Conservation (phyloP, 2,329 filamentous ascomycete species). For the Phyllosticta paracitricarpa region DNA sequence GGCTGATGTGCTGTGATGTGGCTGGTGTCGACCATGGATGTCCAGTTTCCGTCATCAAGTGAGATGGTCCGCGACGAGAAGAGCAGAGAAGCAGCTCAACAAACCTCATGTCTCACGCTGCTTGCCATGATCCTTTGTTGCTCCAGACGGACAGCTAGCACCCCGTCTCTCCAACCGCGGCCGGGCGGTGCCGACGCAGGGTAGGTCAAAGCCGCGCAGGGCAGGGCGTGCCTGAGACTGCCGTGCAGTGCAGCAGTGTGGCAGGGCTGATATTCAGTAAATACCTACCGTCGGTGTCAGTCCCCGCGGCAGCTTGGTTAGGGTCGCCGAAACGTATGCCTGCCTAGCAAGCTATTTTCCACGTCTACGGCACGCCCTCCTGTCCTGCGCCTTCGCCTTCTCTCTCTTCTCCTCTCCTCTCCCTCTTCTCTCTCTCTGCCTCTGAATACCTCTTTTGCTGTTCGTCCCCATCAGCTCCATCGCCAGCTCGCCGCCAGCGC, state of each 20-base stretch:
- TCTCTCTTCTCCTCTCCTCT: not conserved
- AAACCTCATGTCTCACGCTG: not conserved
- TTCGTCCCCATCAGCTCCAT: constrained; percentile 3
- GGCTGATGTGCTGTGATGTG: not conserved
- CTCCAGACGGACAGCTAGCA: not conserved
- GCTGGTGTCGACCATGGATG: not conserved
- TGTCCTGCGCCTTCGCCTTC: not conserved
- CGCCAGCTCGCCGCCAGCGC: constrained; percentile 1
- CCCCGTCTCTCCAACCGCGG: not conserved
- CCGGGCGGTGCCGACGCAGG: not conserved
- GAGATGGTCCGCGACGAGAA: too few species aligned
- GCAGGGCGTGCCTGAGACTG: not conserved
- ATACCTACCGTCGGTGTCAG: not conserved
- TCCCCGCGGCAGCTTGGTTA: not conserved
- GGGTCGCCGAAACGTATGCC: too few species aligned
- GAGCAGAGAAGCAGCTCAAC: too few species aligned
- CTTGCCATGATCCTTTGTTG: not conserved
- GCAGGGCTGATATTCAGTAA: not conserved
- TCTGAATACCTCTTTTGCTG: not conserved
- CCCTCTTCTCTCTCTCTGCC: not conserved
- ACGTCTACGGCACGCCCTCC: not conserved
- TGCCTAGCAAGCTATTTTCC: not conserved
- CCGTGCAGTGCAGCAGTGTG: not conserved
- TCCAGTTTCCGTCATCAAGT: not conserved
- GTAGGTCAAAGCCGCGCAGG: not conserved